A percentile compares a stretch with the other conserved stretches of the same genome.
These are phyloP conservation scores for Debaryomyces fabryi DNA, from an alignment of 1,139 yeast species.

Conservation along the genomic window DNA sequence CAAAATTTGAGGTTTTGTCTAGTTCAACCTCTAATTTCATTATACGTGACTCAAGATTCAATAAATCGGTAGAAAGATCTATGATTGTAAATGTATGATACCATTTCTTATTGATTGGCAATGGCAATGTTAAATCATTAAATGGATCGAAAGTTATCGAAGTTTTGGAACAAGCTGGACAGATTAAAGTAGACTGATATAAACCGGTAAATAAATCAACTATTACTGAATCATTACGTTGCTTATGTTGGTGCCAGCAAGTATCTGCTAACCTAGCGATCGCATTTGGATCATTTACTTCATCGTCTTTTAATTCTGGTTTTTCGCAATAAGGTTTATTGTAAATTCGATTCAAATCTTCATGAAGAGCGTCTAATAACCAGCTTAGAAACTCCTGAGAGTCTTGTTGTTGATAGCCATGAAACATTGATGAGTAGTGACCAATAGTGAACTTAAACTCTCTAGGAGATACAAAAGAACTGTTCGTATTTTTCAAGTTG, in stretches of 20 bases:
- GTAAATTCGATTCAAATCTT: conserved; percentile 81
- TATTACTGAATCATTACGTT: conserved; percentile 83
- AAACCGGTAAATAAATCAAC: conserved; percentile 87
- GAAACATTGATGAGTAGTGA: conserved; percentile 75
- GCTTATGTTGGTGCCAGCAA: conserved; percentile 81
- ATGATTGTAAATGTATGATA: conserved; percentile 63
- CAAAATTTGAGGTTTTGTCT: conserved; percentile 63
- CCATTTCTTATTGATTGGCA: conserved; percentile 83
- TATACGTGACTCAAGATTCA: conserved; percentile 23
- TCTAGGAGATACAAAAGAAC: conserved; percentile 53
- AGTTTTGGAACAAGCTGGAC: conserved; percentile 81
- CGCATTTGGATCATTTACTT: conserved; percentile 55
- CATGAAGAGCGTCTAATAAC: conserved; percentile 89
- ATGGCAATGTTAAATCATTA: conserved; percentile 85
- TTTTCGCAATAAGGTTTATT: conserved; percentile 87
- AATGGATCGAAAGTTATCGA: conserved; percentile 95
- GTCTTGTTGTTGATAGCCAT: conserved; percentile 91
- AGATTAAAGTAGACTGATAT: conserved; percentile 84
- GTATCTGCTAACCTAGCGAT: conserved; percentile 64
- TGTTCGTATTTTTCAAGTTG: conserved; percentile 14
- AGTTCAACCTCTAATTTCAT: conserved; percentile 69
- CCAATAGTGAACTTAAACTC: conserved; percentile 83
- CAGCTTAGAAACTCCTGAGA: conserved; percentile 94
- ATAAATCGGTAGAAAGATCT: conserved; percentile 54
- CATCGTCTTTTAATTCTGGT: conserved; percentile 74